Evolutionary conservation across 371 early-diverging fungal species (phyloP), one percentile per base, ranked within the genome.

Genomic region (Mucor saturninus): DNA sequence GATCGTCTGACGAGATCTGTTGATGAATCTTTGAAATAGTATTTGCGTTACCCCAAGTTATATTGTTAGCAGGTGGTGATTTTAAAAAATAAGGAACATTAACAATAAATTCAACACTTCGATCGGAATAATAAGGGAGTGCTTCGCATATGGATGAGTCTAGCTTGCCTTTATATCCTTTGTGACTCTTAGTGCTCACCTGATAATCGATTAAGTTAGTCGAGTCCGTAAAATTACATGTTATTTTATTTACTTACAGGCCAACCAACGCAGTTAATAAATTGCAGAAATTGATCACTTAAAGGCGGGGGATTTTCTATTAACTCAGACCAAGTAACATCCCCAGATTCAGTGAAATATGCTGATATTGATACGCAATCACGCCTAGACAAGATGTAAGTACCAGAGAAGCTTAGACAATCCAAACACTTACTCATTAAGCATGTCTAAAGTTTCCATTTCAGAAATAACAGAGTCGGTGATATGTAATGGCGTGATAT

Each of bases 61-160:
- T 29, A 15, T 65, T 53, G 32, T 61, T 65, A 3, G 51, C 14
- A 21, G 65, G 30, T 21, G 72, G 64, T 29, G 40, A 13, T 13
- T 79, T 73, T 35, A 88, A 68, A 53, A 86, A 59, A 56, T 85
- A 86, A 14, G 94, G 94, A 0, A 81, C 80, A 65, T 91, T 85
- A 51, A 91, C 91, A n/a, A 92, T 67, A 50, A 90, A 84, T 59
- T 93, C 92, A 5, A 80, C 74, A 4, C 71, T 85, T 11, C 90
- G 74, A 57, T 87, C 86, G 0, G 91, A 86, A 72, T 85, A 93
- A 68, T 93, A 93, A 0, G 90, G 87, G 0, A 87, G 79, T 1
- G 86, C 85, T 10, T 79, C 73, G 57, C 90, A 89, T 6, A 82
- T 60, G 1, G 73, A 54, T 11, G 81, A 46, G 53, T 77, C 79